Evolutionary conservation across 2,329 filamentous ascomycete species (phyloP), one percentile per base, ranked within the genome.

Genomic region (Aspergillus chevalieri): DNA sequence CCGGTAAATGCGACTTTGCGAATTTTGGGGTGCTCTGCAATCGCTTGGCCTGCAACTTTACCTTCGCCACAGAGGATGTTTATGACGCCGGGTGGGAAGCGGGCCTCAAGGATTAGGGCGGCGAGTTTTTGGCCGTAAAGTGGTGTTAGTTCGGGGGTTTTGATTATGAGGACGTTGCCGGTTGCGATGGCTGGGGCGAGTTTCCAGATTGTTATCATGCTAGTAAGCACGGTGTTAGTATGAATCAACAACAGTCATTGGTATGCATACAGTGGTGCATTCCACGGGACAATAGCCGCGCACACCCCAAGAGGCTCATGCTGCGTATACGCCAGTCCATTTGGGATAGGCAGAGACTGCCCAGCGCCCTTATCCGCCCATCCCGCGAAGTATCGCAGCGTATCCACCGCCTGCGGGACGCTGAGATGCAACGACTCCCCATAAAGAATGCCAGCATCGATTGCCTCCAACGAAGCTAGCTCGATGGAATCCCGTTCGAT

Each of bases 81-180:
- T 47, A 84, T 71, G 5, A 79, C 78, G 2, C 80, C 81, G 22
- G 77, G 73, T 0, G 78, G 78, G 47, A 83, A 76, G 0, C 78
- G 77, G 9, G 78, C 77, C 52, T 77, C 65, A 49, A 70, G 64
- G 15, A 79, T 75, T 10, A 82, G 64, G 36, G 58, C 44, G 0
- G 57, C 78, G 6, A 82, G 59, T 1, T 74, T 69, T 6, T 79
- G 66, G 0, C 76, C 76, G 2, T 76, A 58, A 0, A 69, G 75
- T 6, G 82, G 75, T 0, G 79, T 79, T 2, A 76, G 76, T 63
- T 87, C 84, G 1, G 83, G 82, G 1, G 81, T 81, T 9, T 87
- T 88, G 33, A 79, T 74, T 14, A 90, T 75, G 76, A 89, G 84
- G 1, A 82, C 80, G 63, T 84, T 87, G 1, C 84, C 84, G 1